These are phyloP conservation scores for Claviceps citrina DNA, from an alignment of 2,329 filamentous ascomycete species.

Conservation along the genomic window DNA sequence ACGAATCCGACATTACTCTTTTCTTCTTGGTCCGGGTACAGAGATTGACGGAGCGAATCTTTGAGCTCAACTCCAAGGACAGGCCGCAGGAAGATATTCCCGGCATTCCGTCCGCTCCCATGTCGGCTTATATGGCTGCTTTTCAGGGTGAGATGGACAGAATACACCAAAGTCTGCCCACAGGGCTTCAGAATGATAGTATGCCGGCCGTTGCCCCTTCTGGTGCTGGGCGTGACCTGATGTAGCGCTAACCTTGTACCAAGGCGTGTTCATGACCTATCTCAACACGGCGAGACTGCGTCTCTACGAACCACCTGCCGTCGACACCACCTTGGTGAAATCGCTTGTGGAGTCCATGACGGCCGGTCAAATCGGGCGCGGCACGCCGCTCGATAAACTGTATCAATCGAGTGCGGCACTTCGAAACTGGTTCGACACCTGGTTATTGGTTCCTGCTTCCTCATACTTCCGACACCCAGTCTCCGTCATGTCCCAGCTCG, in stretches of 20 bases:
- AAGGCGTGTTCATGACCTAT: conserved; percentile 12
- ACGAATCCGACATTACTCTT: conserved; percentile 30
- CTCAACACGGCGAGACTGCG: conserved; percentile 26
- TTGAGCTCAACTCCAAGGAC: conserved; percentile 23
- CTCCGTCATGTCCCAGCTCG: conserved; percentile 27
- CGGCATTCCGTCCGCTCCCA: conserved; percentile 24
- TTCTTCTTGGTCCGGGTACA: conserved; percentile 34
- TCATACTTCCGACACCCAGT: conserved; percentile 32
- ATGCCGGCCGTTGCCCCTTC: conserved; percentile 8
- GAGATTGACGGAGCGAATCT: conserved; percentile 34
- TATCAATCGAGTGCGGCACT: conserved; percentile 33
- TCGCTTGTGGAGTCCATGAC: conserved; percentile 29
- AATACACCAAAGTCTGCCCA: conserved; percentile 22
- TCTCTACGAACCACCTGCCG: conserved; percentile 31
- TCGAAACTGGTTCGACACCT: conserved; percentile 33
- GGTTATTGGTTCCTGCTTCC: conserved; percentile 27
- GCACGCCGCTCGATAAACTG: conserved; percentile 33
- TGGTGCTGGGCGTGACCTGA: neutral
- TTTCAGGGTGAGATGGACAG: conserved; percentile 31
- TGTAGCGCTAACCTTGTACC: neutral
- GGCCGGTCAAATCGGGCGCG: conserved; percentile 19
- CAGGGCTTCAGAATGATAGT: conserved; percentile 23
- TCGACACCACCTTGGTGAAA: conserved; percentile 25
- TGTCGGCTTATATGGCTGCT: conserved; percentile 29
- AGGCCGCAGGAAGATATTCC: conserved; percentile 18